Base-by-base conservation (phyloP, 331 rosid species). In the Stylosanthes scabra region DNA sequence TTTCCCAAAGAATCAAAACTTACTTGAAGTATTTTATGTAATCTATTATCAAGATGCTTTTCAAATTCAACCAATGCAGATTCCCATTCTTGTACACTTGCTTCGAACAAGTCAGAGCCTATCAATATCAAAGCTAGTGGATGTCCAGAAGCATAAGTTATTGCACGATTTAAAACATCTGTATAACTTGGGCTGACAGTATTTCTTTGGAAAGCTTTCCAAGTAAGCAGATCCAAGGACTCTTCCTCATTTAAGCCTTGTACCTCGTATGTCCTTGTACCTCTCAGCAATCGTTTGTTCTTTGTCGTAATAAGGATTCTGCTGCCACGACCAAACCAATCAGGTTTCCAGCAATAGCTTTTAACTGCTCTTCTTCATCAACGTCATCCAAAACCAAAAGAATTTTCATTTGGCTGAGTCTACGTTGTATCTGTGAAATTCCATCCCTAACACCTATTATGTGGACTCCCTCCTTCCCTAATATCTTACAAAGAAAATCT, bases 321-420 rank as follows among this genome's bases (percentile, higher is more conserved):
- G 49, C 81, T 80, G 1, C 88, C 85, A 0, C 12, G 2, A 6
- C 82, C 80, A 58, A 81, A 84, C 86, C 83, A 81, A 9, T 74
- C 15, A n/a, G 1, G 4, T 31, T 13, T 44, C 82, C 82, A 0
- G 59, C 86, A 28, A 75, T 3, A 2, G 42, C 50, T n/a, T 72
- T 3, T 3, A 80, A 56, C 0, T 80, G 87, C 16, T 25, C n/a
- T n/a, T n/a, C n/a, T 7, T 75, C n/a, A 6, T 63, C 59, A 20
- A 84, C 83, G 37, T 84, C 81, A 11, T 84, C 87, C 9, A 80
- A 63, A 47, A 75, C 7, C 1, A 83, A 9, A 7, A 83, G 77
- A 29, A 70, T 63, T 25, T 61, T 83, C 7, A 28, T 46, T 10
- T 7, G 25, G 2, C 8, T 13, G 1, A 81, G 62, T 41, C 74